Percentiles rank a stretch among this genome's conserved stretches.
These are phyloP conservation scores for Mesembryanthemum crystallinum DNA, from an alignment of 148 eudicot species.

Conservation along the genomic window DNA sequence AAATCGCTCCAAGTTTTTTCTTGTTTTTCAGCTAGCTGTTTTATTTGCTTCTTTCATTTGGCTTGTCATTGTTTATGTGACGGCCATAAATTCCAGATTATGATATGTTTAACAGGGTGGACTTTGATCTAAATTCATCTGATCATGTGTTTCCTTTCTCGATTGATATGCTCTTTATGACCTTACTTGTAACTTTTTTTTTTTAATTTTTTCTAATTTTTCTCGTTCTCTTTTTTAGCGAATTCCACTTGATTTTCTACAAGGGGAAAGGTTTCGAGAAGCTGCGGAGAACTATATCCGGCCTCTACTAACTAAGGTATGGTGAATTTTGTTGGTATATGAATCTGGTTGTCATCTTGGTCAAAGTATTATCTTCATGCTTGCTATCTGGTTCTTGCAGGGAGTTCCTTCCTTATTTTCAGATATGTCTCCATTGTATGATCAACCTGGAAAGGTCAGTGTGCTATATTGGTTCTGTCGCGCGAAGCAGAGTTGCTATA, in stretches of 20 bases:
- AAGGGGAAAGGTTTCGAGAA: conserved; percentile 64
- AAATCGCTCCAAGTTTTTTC: too few relatives aligned
- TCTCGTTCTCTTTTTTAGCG: conserved; percentile 44
- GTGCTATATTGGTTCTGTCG: too few relatives aligned
- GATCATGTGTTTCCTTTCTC: neutral
- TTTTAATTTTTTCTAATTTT: neutral
- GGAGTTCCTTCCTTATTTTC: conserved; percentile 97
- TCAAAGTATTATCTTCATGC: conserved; percentile 7
- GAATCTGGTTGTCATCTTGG: conserved; percentile 8
- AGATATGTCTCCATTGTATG: conserved; percentile 92
- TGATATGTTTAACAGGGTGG: neutral
- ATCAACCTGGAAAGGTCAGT: conserved; percentile 93
- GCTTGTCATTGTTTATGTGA: neutral
- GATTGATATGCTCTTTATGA: neutral
- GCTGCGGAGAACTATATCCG: conserved; percentile 81
- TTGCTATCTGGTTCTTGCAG: conserved; percentile 43
- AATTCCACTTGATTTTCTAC: conserved; percentile 93
- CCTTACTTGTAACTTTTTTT: neutral
- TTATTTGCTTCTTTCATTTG: neutral
- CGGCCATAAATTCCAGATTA: neutral
- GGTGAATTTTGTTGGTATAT: conserved; percentile 10
- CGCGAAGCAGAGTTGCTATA: neutral
- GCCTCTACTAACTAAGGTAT: conserved; percentile 90
- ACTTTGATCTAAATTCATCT: conserved; percentile 1
- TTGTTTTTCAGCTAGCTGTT: neutral